Conservation (phyloP, 2,329 filamentous ascomycete genomes). For the Chaetomium sp. region DNA sequence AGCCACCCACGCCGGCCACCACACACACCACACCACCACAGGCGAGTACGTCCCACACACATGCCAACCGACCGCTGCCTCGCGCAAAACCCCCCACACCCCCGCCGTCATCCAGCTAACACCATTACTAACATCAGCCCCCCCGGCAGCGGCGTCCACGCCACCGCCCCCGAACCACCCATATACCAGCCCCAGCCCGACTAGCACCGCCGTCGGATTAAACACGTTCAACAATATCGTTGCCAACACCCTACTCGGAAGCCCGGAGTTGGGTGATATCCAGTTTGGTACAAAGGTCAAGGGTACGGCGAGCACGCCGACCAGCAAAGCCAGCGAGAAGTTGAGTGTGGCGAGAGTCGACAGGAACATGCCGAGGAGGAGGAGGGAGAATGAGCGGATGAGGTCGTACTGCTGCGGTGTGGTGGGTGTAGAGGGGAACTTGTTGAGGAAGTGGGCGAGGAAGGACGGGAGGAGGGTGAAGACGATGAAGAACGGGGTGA, state of each 20-base stretch:
- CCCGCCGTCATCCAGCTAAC: too few relatives aligned
- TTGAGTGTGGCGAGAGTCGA: conserved; percentile 92
- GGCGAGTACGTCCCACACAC: conserved; percentile 86
- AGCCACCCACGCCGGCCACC: conserved; percentile 88
- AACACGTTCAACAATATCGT: conserved; percentile 47
- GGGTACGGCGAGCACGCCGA: conserved; percentile 72
- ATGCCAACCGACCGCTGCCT: conserved; percentile 81
- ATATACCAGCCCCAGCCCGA: conserved; percentile 5
- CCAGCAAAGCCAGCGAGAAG: conserved; percentile 80
- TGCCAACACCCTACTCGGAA: too few relatives aligned
- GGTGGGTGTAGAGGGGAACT: conserved; percentile 39
- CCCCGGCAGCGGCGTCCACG: conserved; percentile 37
- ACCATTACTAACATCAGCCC: conserved; percentile 36
- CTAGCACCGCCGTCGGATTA: conserved; percentile 54
- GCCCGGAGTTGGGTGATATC: not conserved
- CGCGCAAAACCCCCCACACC: conserved; percentile 48
- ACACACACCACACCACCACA: conserved; percentile 86
- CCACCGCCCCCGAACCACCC: too few relatives aligned
- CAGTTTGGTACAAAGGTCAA: conserved; percentile 63
- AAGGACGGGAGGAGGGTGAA: conserved; percentile 53
- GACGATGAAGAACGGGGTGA: conserved; percentile 50
- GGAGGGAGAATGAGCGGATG: conserved; percentile 85
- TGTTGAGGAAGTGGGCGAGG: conserved; percentile 49
- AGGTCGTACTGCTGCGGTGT: conserved; percentile 67
- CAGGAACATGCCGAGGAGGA: conserved; percentile 84